Percentiles rank a stretch among this genome's conserved stretches.
Evolutionary conservation across 305 asterid species (phyloP).

Genomic region (Plantago rigida): DNA sequence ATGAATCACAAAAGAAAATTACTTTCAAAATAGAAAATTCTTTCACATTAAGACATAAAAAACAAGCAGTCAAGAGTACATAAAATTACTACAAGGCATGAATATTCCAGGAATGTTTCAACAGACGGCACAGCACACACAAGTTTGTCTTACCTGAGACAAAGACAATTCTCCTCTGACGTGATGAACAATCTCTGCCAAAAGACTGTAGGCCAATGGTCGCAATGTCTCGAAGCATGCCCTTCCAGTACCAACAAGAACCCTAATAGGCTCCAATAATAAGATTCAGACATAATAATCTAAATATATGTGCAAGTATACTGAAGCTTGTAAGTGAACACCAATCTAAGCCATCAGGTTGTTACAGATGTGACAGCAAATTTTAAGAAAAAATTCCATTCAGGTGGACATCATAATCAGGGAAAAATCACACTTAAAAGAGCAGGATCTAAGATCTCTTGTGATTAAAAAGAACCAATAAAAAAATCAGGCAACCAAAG

Average conservation of each 20-base stretch:
- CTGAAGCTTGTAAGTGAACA: slow-evolving; percentile 18
- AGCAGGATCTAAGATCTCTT: too few relatives aligned
- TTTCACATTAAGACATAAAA: slow-evolving; percentile 14
- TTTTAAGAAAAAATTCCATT: neutral
- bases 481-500: too few relatives aligned
- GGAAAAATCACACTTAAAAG: too few relatives aligned
- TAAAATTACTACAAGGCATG: too few relatives aligned
- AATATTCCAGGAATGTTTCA: slow-evolving; percentile 7
- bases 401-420: too few relatives aligned
- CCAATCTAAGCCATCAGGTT: slow-evolving; percentile 14
- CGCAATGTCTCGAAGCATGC: slow-evolving; percentile 98
- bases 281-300: slow-evolving; percentile 14
- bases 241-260: slow-evolving; percentile 96
- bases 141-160: slow-evolving; percentile 59
- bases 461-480: too few relatives aligned
- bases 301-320: neutral
- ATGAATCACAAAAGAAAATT: slow-evolving; percentile 2
- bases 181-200: slow-evolving; percentile 99
- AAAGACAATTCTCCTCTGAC: slow-evolving; percentile 89
- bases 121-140: slow-evolving; percentile 7
- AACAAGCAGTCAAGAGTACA: slow-evolving; percentile 1
- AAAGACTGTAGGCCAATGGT: slow-evolving; percentile 98
- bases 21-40: neutral
- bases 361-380: slow-evolving; percentile 7
- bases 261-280: slow-evolving; percentile 48